Percentiles rank a stretch among this genome's conserved stretches.
These are phyloP conservation scores for Oehlia diaphana DNA, from an alignment of 192 early-diverging fungal species.

Conservation along the genomic window DNA sequence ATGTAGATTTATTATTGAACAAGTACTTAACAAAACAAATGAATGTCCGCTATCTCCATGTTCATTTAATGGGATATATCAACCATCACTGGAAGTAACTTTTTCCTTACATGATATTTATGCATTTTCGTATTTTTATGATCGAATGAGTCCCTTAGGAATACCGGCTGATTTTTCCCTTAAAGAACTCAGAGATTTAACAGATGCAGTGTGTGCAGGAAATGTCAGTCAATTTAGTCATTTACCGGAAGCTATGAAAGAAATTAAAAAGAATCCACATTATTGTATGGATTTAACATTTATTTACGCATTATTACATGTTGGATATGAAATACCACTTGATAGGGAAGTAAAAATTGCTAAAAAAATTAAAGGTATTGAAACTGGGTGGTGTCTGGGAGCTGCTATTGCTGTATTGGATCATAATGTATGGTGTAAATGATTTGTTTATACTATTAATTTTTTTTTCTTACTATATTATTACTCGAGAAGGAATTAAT, in stretches of 20 bases:
- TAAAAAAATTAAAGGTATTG: slow-evolving; percentile 89
- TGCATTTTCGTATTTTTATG: slow-evolving; percentile 97
- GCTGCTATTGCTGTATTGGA: slow-evolving; percentile 87
- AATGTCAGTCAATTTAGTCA: slow-evolving; percentile 46
- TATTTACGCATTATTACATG: slow-evolving; percentile 78
- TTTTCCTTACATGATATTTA: slow-evolving; percentile 80
- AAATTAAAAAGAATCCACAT: slow-evolving; percentile 55
- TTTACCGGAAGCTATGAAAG: slow-evolving; percentile 54
- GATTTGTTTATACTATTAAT: neutral
- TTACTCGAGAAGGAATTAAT: neutral
- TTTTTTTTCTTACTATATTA: neutral
- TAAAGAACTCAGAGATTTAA: slow-evolving; percentile 62
- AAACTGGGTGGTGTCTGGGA: slow-evolving; percentile 97
- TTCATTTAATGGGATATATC: slow-evolving; percentile 91
- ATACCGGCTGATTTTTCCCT: slow-evolving; percentile 73
- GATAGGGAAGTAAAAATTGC: slow-evolving; percentile 73
- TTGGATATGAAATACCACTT: slow-evolving; percentile 81
- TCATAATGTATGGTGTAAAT: slow-evolving; percentile 38
- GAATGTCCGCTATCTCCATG: slow-evolving; percentile 66
- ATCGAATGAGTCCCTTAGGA: slow-evolving; percentile 74
- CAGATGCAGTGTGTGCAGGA: slow-evolving; percentile 68
- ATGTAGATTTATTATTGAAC: slow-evolving; percentile 55
- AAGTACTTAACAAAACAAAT: slow-evolving; percentile 76
- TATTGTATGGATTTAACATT: slow-evolving; percentile 92
- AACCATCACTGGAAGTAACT: slow-evolving; percentile 70